Evolutionary conservation across 345 rosid species (phyloP).

Genomic region (Hypericum androsaemum): DNA sequence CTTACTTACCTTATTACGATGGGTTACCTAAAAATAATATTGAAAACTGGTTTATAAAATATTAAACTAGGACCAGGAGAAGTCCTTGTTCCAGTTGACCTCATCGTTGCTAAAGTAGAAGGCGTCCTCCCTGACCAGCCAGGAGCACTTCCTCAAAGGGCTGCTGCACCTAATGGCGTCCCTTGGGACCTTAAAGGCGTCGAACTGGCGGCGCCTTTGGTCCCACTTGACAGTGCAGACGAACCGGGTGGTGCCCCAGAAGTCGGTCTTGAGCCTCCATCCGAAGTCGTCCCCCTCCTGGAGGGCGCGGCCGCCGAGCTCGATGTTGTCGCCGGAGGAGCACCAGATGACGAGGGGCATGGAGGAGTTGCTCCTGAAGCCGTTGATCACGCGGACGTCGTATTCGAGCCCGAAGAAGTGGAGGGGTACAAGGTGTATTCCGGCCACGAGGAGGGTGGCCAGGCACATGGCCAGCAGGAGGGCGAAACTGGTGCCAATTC

Average conservation of each 20-base stretch:
- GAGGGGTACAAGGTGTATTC: not conserved
- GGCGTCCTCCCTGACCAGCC: conserved; percentile 85
- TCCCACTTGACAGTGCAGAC: conserved; percentile 81
- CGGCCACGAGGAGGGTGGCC: not conserved
- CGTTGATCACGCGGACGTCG: conserved; percentile 78
- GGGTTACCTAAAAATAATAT: no score
- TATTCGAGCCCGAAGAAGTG: conserved; percentile 19
- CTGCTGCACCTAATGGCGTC: conserved; percentile 53
- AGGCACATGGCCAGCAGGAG: not conserved
- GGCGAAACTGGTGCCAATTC: not conserved
- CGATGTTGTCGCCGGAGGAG: conserved; percentile 33
- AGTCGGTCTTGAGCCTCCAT: conserved; percentile 46
- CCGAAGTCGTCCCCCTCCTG: conserved; percentile 83
- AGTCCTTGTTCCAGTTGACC: conserved; percentile 72
- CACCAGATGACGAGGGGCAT: conserved; percentile 86
- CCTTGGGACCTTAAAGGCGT: conserved; percentile 50
- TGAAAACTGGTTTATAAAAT: no score
- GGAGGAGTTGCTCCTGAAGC: conserved; percentile 76
- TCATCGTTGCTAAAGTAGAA: conserved; percentile 81
- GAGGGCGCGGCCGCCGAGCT: conserved; percentile 88
- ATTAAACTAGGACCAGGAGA: conserved; percentile 37
- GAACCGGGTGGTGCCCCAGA: conserved; percentile 36
- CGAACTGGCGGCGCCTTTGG: conserved; percentile 36
- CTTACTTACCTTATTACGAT: no score
- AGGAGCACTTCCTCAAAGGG: conserved; percentile 54